Conservation (phyloP, 208 protist genomes). For the Acanthamoeba royreba region DNA sequence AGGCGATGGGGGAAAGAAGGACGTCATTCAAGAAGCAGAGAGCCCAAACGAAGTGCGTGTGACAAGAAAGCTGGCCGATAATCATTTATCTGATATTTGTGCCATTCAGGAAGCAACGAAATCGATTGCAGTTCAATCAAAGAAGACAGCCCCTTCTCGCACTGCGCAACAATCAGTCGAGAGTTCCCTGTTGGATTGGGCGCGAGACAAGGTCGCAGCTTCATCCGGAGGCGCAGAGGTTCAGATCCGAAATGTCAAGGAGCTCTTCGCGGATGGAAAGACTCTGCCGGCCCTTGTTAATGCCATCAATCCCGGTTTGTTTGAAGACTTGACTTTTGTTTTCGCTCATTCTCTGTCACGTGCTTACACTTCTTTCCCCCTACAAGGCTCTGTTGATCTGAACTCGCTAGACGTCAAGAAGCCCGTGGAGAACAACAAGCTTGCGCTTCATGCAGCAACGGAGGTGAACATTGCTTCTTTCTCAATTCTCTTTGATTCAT, state of each 20-base stretch:
- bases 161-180: not conserved
- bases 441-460: not conserved
- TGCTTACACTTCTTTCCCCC: not conserved
- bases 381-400: not conserved
- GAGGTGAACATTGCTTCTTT: not conserved
- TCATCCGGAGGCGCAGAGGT: not conserved
- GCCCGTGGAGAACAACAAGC: conserved; percentile 11
- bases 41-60: too few species aligned
- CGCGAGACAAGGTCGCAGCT: not conserved
- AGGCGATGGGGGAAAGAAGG: not conserved
- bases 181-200: not conserved
- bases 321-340: not conserved
- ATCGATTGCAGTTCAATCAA: too few species aligned
- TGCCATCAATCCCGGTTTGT: not conserved
- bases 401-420: not conserved
- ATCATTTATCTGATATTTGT: too few species aligned
- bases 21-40: not conserved
- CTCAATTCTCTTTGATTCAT: not conserved
- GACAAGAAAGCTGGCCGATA: too few species aligned
- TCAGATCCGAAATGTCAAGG: not conserved
- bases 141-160: not conserved
- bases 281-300: not conserved
- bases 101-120: too few species aligned
- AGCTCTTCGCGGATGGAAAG: not conserved
- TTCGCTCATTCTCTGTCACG: not conserved